These are phyloP conservation scores for Pichia californica DNA, from an alignment of 805 yeast genomes.

Conservation along the genomic window DNA sequence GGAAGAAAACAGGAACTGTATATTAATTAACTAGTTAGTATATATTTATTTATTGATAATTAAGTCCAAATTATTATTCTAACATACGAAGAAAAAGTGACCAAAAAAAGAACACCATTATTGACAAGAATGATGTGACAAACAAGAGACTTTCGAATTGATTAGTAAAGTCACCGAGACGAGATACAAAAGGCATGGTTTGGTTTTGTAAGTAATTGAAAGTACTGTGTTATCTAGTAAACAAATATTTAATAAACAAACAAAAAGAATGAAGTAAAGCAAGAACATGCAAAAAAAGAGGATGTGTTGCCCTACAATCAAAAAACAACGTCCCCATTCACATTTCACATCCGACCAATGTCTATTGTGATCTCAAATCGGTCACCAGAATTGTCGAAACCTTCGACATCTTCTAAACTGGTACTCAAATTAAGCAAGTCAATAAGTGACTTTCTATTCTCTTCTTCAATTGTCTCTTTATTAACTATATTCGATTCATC, in stretches of 20 bases:
- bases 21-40: too few relatives aligned
- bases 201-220: too few relatives aligned
- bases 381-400: conserved; percentile 24
- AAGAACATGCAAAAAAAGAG: not conserved
- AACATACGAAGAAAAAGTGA: not conserved
- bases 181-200: conserved; percentile 1
- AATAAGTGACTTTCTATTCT: conserved; percentile 15
- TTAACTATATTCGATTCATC: not conserved
- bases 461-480: conserved; percentile 11
- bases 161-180: not conserved
- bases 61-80: too few relatives aligned
- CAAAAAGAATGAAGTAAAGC: not conserved
- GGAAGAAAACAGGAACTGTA: conserved; percentile 5
- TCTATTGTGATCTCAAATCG: conserved; percentile 40
- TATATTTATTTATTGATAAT: not conserved
- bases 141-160: conserved; percentile 1
- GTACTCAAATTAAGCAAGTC: conserved; percentile 22
- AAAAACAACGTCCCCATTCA: conserved; percentile 1
- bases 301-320: not conserved
- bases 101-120: conserved; percentile 2
- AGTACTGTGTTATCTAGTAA: not conserved
- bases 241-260: not conserved
- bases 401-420: conserved; percentile 18
- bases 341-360: conserved; percentile 23
- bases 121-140: not conserved